Percentiles rank a stretch among this genome's conserved stretches.
Evolutionary conservation across 2,329 filamentous ascomycete species (phyloP).

Genomic region (Chrysoporthe austroafricana): DNA sequence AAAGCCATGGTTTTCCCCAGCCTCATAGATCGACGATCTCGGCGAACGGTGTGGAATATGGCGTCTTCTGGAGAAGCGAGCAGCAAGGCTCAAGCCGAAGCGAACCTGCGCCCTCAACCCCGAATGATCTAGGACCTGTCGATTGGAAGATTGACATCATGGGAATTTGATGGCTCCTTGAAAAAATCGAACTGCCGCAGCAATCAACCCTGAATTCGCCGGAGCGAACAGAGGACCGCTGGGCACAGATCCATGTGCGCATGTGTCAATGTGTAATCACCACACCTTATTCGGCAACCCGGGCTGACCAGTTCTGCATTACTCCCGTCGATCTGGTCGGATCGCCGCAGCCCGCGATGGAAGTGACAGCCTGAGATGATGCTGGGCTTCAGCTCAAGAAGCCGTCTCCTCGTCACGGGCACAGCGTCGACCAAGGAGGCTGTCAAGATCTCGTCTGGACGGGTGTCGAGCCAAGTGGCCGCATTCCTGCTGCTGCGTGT

Average conservation of each 20-base stretch:
- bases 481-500: conserved; percentile 1
- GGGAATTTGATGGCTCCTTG: conserved; percentile 76
- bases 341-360: conserved; percentile 20
- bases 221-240: conserved; percentile 69
- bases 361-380: conserved; percentile 23
- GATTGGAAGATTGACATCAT: conserved; percentile 92
- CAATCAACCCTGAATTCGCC: conserved; percentile 74
- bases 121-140: conserved; percentile 90
- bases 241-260: conserved; percentile 76
- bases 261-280: neutral
- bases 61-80: conserved; percentile 62
- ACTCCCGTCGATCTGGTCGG: neutral
- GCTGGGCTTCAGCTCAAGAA: neutral
- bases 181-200: conserved; percentile 83
- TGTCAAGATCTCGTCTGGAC: neutral
- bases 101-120: conserved; percentile 68
- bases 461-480: conserved; percentile 12
- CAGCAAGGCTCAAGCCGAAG: conserved; percentile 70
- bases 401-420: conserved; percentile 27
- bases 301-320: neutral
- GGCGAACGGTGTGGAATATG: conserved; percentile 91
- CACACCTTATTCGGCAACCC: neutral
- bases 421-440: neutral
- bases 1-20: conserved; percentile 85
- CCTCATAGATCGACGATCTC: conserved; percentile 90